Conservation (phyloP, 2,329 filamentous ascomycete species). For the Epichloe brachyelytri region DNA sequence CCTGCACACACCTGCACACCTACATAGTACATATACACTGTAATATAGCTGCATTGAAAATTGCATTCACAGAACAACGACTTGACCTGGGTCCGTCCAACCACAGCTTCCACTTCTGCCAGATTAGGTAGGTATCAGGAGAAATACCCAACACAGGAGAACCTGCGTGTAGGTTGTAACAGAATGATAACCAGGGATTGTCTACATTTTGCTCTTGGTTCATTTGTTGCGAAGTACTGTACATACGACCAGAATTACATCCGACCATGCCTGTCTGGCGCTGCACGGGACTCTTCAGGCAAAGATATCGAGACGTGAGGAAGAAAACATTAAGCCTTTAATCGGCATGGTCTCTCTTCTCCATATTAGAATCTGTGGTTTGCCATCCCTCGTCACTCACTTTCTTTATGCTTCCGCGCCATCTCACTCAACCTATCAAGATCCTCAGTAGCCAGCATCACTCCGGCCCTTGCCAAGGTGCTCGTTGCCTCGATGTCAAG, state of each 20-base stretch:
- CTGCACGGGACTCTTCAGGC: background rate
- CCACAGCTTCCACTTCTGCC: background rate
- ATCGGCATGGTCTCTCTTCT: background rate
- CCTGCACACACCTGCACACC: background rate
- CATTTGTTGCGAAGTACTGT: background rate
- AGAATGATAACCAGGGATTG: background rate
- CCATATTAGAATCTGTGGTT: background rate
- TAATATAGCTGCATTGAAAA: background rate
- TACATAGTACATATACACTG: background rate
- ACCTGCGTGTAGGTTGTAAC: background rate
- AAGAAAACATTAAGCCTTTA: background rate
- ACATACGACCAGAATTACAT: background rate
- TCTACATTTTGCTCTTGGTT: background rate
- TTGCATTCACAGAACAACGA: background rate
- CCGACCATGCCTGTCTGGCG: background rate
- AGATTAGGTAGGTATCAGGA: constrained; percentile 3
- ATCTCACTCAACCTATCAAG: constrained; percentile 19
- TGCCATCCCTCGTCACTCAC: background rate
- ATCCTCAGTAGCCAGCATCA: constrained; percentile 17
- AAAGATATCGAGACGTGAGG: no score
- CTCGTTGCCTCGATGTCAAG: constrained; percentile 10
- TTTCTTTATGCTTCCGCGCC: constrained; percentile 9
- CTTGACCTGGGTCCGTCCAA: constrained; percentile 1
- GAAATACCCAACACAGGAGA: background rate
- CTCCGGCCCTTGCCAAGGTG: constrained; percentile 15